Evolutionary conservation across 1,139 yeast genomes (phyloP), one percentile per base, ranked within the genome.

Genomic region (Debaryomycetaceae sp.): DNA sequence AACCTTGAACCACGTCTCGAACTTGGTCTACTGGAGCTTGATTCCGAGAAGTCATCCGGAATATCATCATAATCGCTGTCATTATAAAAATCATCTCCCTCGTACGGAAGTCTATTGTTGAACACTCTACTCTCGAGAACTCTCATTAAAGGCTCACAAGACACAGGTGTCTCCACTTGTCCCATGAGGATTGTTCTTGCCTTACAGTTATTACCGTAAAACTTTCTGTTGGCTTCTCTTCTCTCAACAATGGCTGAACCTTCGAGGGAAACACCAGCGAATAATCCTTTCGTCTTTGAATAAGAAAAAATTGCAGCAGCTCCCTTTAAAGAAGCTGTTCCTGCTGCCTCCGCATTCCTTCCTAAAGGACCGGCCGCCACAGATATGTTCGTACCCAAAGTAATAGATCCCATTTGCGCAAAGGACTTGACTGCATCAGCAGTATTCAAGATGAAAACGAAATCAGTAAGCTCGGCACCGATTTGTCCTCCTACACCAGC

Each of bases 341-440:
- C 99, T 11, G 96, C 97, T 36, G 97, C 98, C 65, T 93, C 99
- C 4, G 97, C 99, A 58, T 89, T 91, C 69, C 99, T 82, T 47
- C 99, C 99, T 53, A 93, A 69, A 0, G 99, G 99, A 36, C 99
- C 99, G 0, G 97, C 98, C n/a, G 99, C 98, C 37, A 93, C 84
- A 14, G 97, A 89, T 20, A 93, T 78, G 60, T 93, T 93, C 50
- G 98, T 97, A 57, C 99, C 99, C 41, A 93, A 75, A 1, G 99
- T 93, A 46, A 93, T 83, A 6, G 97, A 88, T 1, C 99, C 99
- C 55, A 86, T 79, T 62, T 90, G 97, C 6, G 98, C 90, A 69
- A 93, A 93, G 6, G 97, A 83, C 54, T 87, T 90, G 38, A 93
- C 99, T 1, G 99, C 99, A 1, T 91, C 80, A 46, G 80, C 76